These are phyloP conservation scores for Tarenaya hassleriana DNA, from an alignment of 345 rosid genomes.

Conservation along the genomic window DNA sequence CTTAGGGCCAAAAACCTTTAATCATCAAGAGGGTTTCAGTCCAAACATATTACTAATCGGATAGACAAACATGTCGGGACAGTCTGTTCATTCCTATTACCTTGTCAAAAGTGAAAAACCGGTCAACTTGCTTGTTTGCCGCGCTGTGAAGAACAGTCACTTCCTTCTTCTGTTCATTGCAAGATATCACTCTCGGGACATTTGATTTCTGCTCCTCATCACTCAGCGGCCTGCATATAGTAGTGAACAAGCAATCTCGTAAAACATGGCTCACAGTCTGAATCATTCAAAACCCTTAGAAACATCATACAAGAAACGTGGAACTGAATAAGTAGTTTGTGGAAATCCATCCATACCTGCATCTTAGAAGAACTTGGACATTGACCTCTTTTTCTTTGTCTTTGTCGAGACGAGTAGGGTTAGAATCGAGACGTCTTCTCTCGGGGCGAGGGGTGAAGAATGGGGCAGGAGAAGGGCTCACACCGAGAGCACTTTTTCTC, in stretches of 20 bases:
- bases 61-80: not conserved
- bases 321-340: not conserved
- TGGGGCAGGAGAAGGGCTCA: constrained; percentile 71
- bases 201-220: constrained; percentile 76
- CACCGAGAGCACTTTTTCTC: constrained; percentile 56
- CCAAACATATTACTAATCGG: not conserved
- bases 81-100: constrained; percentile 30
- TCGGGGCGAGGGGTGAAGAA: constrained; percentile 86
- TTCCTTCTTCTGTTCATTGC: constrained; percentile 72
- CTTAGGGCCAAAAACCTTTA: constrained; percentile 90
- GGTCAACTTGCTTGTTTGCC: constrained; percentile 78
- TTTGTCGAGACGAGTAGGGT: constrained; percentile 52
- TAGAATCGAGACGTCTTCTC: constrained; percentile 58
- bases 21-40: not conserved
- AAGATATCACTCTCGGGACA: constrained; percentile 53
- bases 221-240: constrained; percentile 47
- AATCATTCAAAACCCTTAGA: not conserved
- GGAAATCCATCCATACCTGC: constrained; percentile 44
- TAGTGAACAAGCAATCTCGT: not conserved
- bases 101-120: constrained; percentile 80
- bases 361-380: constrained; percentile 79
- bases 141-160: constrained; percentile 62
- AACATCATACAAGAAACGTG: not conserved
- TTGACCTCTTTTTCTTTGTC: constrained; percentile 79
- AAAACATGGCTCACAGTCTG: too few species aligned